Evolutionary conservation across 306 rosid species (phyloP), one percentile per base, ranked within the genome.

Genomic region (Cucumis sativus): DNA sequence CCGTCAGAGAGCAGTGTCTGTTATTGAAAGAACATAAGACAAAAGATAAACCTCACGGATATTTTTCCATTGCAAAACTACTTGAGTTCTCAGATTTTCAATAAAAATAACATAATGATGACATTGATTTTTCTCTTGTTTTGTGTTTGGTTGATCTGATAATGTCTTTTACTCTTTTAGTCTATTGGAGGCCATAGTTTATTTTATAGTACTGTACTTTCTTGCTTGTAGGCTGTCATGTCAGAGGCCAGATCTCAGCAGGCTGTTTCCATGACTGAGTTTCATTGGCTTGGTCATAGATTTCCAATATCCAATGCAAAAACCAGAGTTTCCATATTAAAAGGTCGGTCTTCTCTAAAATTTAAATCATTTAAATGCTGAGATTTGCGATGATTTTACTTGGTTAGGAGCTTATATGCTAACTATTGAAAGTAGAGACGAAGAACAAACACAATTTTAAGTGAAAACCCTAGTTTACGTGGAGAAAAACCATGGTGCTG

Each of bases 181-280:
- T 13, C 16, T n/a, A 71, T 39, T 2, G 14, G 28, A 33, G 69
- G 39, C 56, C 68, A 49, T 30, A 54, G 63, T 25, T 65, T 67
- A 58, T 61, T 8, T 76, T 60, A 75, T 71, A 62, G 18, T 28
- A 28, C 64, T 70, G 45, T 17, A 56, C 59, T 33, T 64, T 78
- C 78, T 75, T 79, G 80, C 67, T 82, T 88, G 56, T 83, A 96
- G 99, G 99, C 93, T 86, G 98, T 90, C 80, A 96, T 91, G 98
- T 90, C 97, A 14, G 99, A 96, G 89, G 96, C 97, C 78, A 89
- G 99, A 89, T 92, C 99, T 92, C 97, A 96, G 70, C 99, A 96
- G 86, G 99, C 98, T 83, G 99, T 97, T 68, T 92, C 99, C 80
- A 89, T 96, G 99, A 92, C 98, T 15, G 99, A 96, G 80, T 92